A percentile compares a stretch with the other conserved stretches of the same genome.
These are phyloP conservation scores for Pleurotus citrinopileatus DNA, from an alignment of 768 basidiomycete species.

Conservation along the genomic window DNA sequence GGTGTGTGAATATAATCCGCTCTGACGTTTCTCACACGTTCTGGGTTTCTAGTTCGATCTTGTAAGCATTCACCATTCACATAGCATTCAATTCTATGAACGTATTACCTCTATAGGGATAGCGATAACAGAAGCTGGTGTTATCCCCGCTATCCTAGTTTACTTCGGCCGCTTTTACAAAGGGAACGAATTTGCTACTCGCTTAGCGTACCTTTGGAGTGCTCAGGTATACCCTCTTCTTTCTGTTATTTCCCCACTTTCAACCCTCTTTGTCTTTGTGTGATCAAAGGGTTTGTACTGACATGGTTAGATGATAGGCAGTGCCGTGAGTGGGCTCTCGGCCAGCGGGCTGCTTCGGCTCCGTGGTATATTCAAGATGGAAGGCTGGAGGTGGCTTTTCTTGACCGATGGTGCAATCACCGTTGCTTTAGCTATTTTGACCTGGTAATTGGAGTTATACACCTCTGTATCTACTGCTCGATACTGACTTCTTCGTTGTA, in stretches of 20 bases:
- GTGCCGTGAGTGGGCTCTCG: constrained; percentile 7
- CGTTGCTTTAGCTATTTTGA: not conserved
- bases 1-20: not conserved
- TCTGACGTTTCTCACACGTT: not conserved
- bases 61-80: not conserved
- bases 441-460: not conserved
- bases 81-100: not conserved
- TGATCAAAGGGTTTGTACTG: too few relatives aligned
- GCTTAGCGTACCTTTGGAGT: constrained; percentile 6
- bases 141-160: constrained; percentile 2
- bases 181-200: constrained; percentile 8
- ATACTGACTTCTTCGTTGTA: not conserved
- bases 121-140: constrained; percentile 7
- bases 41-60: constrained; percentile 3
- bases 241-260: not conserved
- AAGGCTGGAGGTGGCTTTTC: constrained; percentile 8
- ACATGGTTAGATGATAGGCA: constrained; percentile 10
- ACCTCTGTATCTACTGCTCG: too few relatives aligned
- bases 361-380: constrained; percentile 7
- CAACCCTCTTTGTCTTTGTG: too few relatives aligned
- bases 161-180: constrained; percentile 9
- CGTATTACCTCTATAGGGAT: not conserved
- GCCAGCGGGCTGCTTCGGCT: constrained; percentile 5
- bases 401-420: not conserved
- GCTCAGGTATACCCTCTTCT: constrained; percentile 5